These are phyloP conservation scores for Mentha longifolia DNA, from an alignment of 257 asterid genomes.

Conservation along the genomic window DNA sequence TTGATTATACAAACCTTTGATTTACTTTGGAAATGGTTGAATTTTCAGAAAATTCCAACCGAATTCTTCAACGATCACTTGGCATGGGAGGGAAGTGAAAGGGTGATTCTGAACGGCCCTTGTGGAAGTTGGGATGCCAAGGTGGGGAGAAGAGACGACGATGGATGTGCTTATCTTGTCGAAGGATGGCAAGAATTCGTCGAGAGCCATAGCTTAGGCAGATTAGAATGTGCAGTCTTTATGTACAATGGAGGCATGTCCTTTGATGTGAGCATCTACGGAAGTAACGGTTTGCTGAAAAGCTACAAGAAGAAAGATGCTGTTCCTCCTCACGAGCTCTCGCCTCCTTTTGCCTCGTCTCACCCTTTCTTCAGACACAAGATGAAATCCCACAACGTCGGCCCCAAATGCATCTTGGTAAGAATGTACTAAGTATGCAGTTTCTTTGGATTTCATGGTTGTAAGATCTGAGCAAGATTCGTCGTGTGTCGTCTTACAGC, in stretches of 20 bases:
- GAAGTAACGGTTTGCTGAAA: neutral
- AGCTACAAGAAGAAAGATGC: neutral
- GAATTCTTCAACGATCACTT: slow-evolving; percentile 31
- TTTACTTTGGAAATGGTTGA: neutral
- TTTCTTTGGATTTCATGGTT: neutral
- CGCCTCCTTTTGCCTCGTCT: slow-evolving; percentile 11
- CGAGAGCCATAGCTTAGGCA: slow-evolving; percentile 26
- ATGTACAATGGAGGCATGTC: slow-evolving; percentile 39
- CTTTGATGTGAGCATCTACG: slow-evolving; percentile 39
- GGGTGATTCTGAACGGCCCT: slow-evolving; percentile 16
- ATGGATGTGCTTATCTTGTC: neutral
- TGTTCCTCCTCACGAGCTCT: neutral
- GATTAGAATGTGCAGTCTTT: slow-evolving; percentile 28
- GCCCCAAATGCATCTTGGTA: slow-evolving; percentile 28
- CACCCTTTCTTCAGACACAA: slow-evolving; percentile 32
- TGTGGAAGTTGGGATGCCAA: slow-evolving; percentile 30
- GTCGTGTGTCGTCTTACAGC: slow-evolving; percentile 21
- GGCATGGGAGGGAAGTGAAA: neutral
- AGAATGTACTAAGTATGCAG: slow-evolving; percentile 6
- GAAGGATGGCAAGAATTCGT: slow-evolving; percentile 39
- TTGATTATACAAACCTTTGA: neutral
- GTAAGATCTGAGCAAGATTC: neutral
- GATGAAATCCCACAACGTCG: slow-evolving; percentile 24
- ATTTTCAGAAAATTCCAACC: slow-evolving; percentile 36
- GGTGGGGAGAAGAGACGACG: neutral